Evolutionary conservation across 192 early-diverging fungal species (phyloP).

Genomic region (Coemansia interrupta): DNA sequence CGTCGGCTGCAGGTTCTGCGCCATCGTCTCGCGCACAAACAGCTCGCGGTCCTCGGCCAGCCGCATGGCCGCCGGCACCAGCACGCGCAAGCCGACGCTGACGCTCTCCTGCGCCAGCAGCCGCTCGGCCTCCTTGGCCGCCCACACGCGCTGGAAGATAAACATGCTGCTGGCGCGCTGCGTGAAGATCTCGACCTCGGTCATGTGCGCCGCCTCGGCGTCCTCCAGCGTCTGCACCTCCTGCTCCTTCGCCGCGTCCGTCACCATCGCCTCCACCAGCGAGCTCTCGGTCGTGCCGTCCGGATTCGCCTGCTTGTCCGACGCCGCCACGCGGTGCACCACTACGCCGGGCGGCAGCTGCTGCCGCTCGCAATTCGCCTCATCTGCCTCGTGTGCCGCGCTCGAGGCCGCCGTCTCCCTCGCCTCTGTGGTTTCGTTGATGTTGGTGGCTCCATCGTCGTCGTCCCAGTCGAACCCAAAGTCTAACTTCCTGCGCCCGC

Average conservation of each 20-base stretch:
- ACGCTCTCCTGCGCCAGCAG: constrained; percentile 15
- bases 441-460: constrained; percentile 4
- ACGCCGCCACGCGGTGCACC: constrained; percentile 44
- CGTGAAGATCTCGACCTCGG: constrained; percentile 40
- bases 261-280: constrained; percentile 44
- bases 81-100: constrained; percentile 17
- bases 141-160: constrained; percentile 53
- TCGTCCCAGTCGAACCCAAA: constrained; percentile 47
- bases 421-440: background rate
- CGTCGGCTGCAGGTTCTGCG: constrained; percentile 37
- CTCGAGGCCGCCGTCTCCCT: background rate
- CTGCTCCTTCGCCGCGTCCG: constrained; percentile 40
- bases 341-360: constrained; percentile 26
- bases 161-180: constrained; percentile 41
- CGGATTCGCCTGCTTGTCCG: constrained; percentile 34
- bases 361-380: constrained; percentile 2
- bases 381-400: background rate
- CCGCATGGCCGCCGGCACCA: constrained; percentile 51
- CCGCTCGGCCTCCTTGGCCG: constrained; percentile 39
- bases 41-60: constrained; percentile 48
- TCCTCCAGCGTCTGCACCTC: constrained; percentile 34
- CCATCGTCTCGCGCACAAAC: constrained; percentile 53
- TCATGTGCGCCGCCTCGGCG: constrained; percentile 44
- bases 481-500: constrained; percentile 15
- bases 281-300: constrained; percentile 34